Base-by-base conservation (phyloP, 2,329 filamentous ascomycete genomes). In the Colletotrichum nymphaeae region DNA sequence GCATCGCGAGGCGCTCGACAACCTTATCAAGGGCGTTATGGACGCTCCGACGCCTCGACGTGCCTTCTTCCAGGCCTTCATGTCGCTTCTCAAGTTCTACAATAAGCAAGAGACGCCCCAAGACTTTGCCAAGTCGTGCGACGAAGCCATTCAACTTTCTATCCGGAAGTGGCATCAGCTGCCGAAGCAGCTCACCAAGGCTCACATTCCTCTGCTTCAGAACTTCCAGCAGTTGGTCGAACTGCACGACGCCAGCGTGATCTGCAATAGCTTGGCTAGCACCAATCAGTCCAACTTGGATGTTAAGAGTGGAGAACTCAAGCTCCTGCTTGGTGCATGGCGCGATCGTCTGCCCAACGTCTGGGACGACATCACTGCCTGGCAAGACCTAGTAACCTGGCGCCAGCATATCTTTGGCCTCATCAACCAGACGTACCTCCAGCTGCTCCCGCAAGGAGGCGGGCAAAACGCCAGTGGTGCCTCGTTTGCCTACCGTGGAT, bases 381-480 rank as follows among this genome's bases (percentile, higher is more conserved):
- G 97, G 97, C 97, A 99, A 82, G 97, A 99, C 80, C 87, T 99
- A 53, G 97, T 99, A n/a, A 99, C 97, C 1, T 99, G 97, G 97
- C 92, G 97, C 77, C 97, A 99, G 81, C 97, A 99, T 83, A 98
- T 99, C 74, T 99, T 99, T 86, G 93, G 95, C 70, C 89, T 99
- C 28, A 98, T 99, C 84, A 99, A 99, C 81, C 91, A 91, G 62
- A 98, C 95, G 0, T 99, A 99, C 80, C 89, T 99, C 12, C 90
- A 92, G 67, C 89, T 99, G 58, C 86, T 98, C 52, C 95, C 95
- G 1, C 92, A 90, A 22, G 93, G 94, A 78, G 92, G 93, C 4
- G 81, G 81, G 28, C 93, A 93, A 80, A 97, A 95, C 77, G 91
- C 95, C 1, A 94, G 94, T 68, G 95, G 95, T 70, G 96, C 96